A percentile compares a stretch with the other conserved stretches of the same genome.
Evolutionary conservation across 2,329 filamentous ascomycete species (phyloP).

Genomic region (Apiospora koreana): DNA sequence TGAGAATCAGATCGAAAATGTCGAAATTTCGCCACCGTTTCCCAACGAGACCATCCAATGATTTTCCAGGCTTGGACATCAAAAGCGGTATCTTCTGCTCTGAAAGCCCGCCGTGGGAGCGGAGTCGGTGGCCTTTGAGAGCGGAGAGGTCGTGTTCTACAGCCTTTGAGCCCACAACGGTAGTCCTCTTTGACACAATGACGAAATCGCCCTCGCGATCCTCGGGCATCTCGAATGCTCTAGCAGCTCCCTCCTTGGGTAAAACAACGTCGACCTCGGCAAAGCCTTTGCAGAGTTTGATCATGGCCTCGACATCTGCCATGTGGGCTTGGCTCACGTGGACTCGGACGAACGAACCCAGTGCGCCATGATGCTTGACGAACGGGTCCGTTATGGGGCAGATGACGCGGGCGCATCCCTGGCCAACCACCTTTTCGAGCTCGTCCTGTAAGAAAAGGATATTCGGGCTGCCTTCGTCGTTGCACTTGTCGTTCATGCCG

Average conservation of each 20-base stretch:
- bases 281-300: neutral
- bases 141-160: constrained; percentile 37
- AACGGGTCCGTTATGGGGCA: constrained; percentile 47
- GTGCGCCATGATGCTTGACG: constrained; percentile 43
- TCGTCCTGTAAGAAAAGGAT: constrained; percentile 41
- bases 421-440: constrained; percentile 33
- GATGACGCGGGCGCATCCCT: constrained; percentile 36
- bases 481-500: constrained; percentile 43
- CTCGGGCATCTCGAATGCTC: constrained; percentile 37
- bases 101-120: constrained; percentile 42
- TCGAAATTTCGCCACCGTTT: neutral
- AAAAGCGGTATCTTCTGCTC: constrained; percentile 37
- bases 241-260: constrained; percentile 33
- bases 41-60: neutral
- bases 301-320: constrained; percentile 16
- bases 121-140: constrained; percentile 34
- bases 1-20: neutral
- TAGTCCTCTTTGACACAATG: constrained; percentile 36
- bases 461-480: constrained; percentile 34
- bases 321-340: constrained; percentile 29
- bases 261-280: constrained; percentile 14
- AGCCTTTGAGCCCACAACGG: constrained; percentile 37
- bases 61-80: neutral
- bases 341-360: constrained; percentile 43
- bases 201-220: constrained; percentile 43